A percentile compares a stretch with the other conserved stretches of the same genome.
Evolutionary conservation across 371 early-diverging fungal species (phyloP).

Genomic region (Lichtheimia ramosa): DNA sequence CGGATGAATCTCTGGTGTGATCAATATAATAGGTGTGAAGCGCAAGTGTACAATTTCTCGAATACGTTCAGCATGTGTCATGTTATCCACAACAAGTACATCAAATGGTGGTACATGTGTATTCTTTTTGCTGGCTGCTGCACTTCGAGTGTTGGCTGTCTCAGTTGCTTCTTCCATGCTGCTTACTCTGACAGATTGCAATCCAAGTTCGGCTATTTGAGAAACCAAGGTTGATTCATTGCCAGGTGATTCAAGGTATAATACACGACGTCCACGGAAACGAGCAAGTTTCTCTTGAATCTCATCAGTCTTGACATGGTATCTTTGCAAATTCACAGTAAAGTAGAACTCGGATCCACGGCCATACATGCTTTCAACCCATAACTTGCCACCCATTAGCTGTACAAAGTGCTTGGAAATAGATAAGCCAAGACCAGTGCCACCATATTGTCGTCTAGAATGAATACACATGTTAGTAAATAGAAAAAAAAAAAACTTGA

Average conservation of each 20-base stretch:
- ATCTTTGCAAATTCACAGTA: conserved; percentile 33
- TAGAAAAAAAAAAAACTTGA: not conserved
- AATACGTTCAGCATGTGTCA: conserved; percentile 4
- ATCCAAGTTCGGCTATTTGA: conserved; percentile 20
- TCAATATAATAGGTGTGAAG: conserved; percentile 58
- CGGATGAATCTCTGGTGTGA: conserved; percentile 34
- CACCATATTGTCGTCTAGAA: conserved; percentile 24
- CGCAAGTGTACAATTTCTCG: conserved; percentile 47
- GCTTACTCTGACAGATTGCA: conserved; percentile 10
- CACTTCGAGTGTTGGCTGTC: conserved; percentile 25
- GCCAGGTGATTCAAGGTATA: not conserved
- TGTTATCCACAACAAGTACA: conserved; percentile 3
- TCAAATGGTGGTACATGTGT: conserved; percentile 6
- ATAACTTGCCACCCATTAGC: conserved; percentile 79
- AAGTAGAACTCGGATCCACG: conserved; percentile 78
- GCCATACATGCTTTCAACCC: conserved; percentile 70
- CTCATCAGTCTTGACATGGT: conserved; percentile 17
- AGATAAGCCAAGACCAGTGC: conserved; percentile 80
- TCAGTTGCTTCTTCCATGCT: conserved; percentile 39
- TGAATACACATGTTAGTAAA: not conserved
- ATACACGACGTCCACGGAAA: not conserved
- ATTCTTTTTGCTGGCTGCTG: not conserved
- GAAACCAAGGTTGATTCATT: not conserved
- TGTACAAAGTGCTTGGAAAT: conserved; percentile 75
- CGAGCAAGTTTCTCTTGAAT: not conserved